phyloP scores from a whole-genome alignment of 2,329 filamentous ascomycete species.

The Ophiocordyceps robertsii region DNA sequence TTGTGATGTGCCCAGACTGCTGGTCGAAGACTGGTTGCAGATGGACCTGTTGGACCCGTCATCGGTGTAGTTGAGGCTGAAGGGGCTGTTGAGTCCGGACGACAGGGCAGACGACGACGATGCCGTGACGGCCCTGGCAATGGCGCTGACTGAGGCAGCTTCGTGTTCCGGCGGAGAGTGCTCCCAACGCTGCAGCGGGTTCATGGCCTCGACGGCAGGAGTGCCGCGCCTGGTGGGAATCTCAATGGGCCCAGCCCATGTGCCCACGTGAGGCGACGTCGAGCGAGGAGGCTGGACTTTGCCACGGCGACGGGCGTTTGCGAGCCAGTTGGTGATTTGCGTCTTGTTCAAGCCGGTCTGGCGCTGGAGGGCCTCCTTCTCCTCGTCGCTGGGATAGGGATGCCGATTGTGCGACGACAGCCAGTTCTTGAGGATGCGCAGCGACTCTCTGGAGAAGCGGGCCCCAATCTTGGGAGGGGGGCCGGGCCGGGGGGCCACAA shows the following conservation, averaged over 20 bases:
- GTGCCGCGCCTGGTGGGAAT: constrained; percentile 52
- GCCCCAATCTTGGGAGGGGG: constrained; percentile 50
- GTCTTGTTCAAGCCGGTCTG: constrained; percentile 69
- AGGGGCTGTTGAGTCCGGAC: constrained; percentile 44
- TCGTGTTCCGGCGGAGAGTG: constrained; percentile 47
- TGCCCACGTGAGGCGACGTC: constrained; percentile 53
- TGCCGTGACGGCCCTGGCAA: constrained; percentile 42
- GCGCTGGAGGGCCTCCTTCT: constrained; percentile 67
- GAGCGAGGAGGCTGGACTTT: constrained; percentile 59
- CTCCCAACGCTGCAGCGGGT: constrained; percentile 44
- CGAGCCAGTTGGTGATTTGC: constrained; percentile 87
- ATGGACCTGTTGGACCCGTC: constrained; percentile 46
- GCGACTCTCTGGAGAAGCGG: constrained; percentile 67
- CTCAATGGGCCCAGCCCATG: constrained; percentile 51
- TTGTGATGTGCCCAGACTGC: constrained; percentile 46
- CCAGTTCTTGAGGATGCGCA: constrained; percentile 76
- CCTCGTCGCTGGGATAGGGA: constrained; percentile 78
- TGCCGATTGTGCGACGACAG: constrained; percentile 65
- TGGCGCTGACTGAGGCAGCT: constrained; percentile 44
- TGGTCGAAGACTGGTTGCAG: constrained; percentile 45
- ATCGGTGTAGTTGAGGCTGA: constrained; percentile 43
- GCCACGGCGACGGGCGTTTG: constrained; percentile 72
- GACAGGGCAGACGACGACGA: constrained; percentile 36
- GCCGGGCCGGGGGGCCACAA: constrained; percentile 11
- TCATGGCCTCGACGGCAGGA: constrained; percentile 39